Percentiles rank a stretch among this genome's conserved stretches.
phyloP scores from a whole-genome alignment of 2,329 filamentous ascomycete species.

The Penicillium freii region DNA sequence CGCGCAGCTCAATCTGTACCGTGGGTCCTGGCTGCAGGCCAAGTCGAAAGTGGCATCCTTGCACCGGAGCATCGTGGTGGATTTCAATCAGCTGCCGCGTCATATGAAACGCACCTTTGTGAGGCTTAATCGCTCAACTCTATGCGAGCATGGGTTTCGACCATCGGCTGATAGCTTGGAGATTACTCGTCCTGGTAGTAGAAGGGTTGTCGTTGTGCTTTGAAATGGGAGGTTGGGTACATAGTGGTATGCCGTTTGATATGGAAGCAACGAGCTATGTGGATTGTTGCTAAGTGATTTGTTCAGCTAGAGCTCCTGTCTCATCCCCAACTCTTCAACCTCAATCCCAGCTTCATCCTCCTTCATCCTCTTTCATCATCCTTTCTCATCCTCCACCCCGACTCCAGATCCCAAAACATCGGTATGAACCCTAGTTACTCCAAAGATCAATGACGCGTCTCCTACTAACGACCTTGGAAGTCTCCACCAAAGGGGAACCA shows the following conservation, averaged over 20 bases:
- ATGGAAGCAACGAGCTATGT: neutral
- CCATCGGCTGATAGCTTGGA: neutral
- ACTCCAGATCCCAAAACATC: too few relatives aligned
- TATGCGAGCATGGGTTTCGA: neutral
- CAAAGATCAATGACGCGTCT: too few relatives aligned
- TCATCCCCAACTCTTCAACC: too few relatives aligned
- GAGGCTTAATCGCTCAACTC: neutral
- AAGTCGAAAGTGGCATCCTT: neutral
- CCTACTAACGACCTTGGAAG: too few relatives aligned
- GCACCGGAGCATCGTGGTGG: neutral
- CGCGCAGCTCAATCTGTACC: neutral
- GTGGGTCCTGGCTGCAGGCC: neutral
- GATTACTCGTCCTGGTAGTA: neutral
- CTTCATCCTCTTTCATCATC: too few relatives aligned
- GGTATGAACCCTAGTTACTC: too few relatives aligned
- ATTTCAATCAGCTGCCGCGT: neutral
- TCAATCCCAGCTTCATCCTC: too few relatives aligned
- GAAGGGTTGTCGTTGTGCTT: neutral
- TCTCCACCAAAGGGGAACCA: too few relatives aligned
- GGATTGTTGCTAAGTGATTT: neutral
- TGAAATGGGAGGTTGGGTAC: neutral
- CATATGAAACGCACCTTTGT: neutral
- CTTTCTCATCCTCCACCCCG: too few relatives aligned
- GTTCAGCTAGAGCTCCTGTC: neutral
- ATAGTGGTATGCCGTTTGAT: neutral